phyloP scores from a whole-genome alignment of 2,329 filamentous ascomycete genomes.

The Penicillium sp. region DNA sequence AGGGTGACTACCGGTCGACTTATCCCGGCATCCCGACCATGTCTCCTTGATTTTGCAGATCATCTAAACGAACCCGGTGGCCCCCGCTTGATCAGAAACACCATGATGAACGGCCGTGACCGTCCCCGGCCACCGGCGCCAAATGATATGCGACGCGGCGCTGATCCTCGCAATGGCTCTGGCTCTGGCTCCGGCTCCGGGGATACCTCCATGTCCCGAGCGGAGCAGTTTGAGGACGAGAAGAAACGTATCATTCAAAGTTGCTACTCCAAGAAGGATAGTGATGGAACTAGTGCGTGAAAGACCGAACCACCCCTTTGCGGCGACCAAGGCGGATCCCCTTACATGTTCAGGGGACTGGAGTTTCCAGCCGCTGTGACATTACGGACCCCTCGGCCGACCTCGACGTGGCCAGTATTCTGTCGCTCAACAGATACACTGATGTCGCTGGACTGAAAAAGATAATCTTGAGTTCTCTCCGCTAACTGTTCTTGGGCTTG shows the following conservation, averaged over 20 bases:
- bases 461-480: neutral
- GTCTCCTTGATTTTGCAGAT: constrained; percentile 32
- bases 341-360: constrained; percentile 7
- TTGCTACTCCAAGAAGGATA: constrained; percentile 88
- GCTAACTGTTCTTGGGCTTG: constrained; percentile 1
- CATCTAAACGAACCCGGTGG: constrained; percentile 29
- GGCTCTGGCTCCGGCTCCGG: constrained; percentile 38
- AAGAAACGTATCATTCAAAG: constrained; percentile 92
- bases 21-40: constrained; percentile 28
- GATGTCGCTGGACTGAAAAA: neutral
- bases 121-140: constrained; percentile 37
- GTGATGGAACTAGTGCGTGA: constrained; percentile 77
- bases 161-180: constrained; percentile 38
- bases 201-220: constrained; percentile 48
- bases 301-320: constrained; percentile 14
- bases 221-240: constrained; percentile 94
- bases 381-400: neutral
- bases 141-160: constrained; percentile 33
- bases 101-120: constrained; percentile 41
- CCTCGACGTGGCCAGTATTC: neutral
- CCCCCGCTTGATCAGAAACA: constrained; percentile 16
- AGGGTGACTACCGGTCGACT: constrained; percentile 14
- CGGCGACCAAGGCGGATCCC: constrained; percentile 6
- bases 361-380: constrained; percentile 5
- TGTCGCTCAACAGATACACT: neutral